Evolutionary conservation across 805 yeast species (phyloP).

Genomic region (Hanseniaspora taiwanica): DNA sequence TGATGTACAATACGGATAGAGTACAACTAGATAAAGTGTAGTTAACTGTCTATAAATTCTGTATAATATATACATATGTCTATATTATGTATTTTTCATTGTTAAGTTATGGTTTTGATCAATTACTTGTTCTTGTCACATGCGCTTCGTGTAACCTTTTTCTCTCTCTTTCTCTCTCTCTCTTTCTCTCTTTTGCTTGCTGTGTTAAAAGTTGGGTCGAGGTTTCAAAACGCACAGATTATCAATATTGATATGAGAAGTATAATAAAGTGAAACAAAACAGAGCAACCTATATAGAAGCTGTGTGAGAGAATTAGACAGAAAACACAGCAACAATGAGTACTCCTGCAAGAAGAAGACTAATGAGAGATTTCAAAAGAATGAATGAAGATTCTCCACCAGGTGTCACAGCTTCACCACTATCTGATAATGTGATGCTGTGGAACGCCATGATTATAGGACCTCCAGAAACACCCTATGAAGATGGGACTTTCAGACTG

Average conservation of each 20-base stretch:
- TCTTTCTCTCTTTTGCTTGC: too few species aligned
- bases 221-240: too few species aligned
- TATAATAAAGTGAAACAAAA: neutral
- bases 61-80: too few species aligned
- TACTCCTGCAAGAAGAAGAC: slow-evolving; percentile 95
- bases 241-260: too few species aligned
- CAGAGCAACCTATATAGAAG: neutral
- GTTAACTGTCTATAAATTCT: neutral
- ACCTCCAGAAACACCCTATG: slow-evolving; percentile 94
- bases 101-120: neutral
- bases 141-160: too few species aligned
- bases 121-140: too few species aligned
- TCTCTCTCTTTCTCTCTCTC: too few species aligned
- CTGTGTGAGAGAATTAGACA: too few species aligned
- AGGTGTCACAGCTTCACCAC: slow-evolving; percentile 94
- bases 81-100: neutral
- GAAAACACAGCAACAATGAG: slow-evolving; percentile 53
- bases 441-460: slow-evolving; percentile 98
- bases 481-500: slow-evolving; percentile 90
- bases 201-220: too few species aligned
- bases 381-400: slow-evolving; percentile 98
- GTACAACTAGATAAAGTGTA: slow-evolving; percentile 63
- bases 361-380: slow-evolving; percentile 96
- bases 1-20: slow-evolving; percentile 54
- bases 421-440: slow-evolving; percentile 92